Conservation (phyloP, 805 yeast genomes). For the Dipodascopsis uninucleata region DNA sequence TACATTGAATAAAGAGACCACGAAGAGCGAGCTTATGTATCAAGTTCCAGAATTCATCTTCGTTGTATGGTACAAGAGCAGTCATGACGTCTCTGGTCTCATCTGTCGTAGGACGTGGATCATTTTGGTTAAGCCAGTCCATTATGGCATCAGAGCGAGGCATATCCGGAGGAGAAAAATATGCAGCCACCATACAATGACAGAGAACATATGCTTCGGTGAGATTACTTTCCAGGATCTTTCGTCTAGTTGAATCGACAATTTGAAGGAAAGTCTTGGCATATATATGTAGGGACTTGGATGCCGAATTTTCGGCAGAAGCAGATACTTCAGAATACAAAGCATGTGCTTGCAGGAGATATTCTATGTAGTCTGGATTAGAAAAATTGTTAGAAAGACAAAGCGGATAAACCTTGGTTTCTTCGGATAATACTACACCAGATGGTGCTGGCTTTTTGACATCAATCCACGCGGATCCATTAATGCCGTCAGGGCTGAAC, state of each 20-base stretch:
- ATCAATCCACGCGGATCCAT: constrained; percentile 34
- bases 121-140: constrained; percentile 33
- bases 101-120: constrained; percentile 29
- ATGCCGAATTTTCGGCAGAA: constrained; percentile 6
- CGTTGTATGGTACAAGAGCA: constrained; percentile 19
- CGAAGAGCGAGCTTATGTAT: constrained; percentile 27
- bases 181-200: constrained; percentile 28
- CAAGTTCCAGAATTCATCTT: constrained; percentile 29
- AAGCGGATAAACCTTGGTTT: constrained; percentile 26
- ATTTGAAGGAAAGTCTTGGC: constrained; percentile 15
- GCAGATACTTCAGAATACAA: constrained; percentile 7
- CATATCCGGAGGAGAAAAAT: constrained; percentile 18
- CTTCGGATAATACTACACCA: constrained; percentile 17
- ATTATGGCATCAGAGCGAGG: constrained; percentile 28
- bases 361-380: background rate
- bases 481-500: constrained; percentile 24
- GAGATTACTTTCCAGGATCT: constrained; percentile 14
- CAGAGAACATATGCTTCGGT: constrained; percentile 29
- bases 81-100: constrained; percentile 26
- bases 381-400: constrained; percentile 18
- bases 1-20: constrained; percentile 27
- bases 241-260: constrained; percentile 18
- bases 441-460: background rate
- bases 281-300: constrained; percentile 9
- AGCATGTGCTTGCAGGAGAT: constrained; percentile 21